Percentiles rank a stretch among this genome's conserved stretches.
These are phyloP conservation scores for Tephrocybe sp. DNA, from an alignment of 768 basidiomycete species.

Conservation along the genomic window DNA sequence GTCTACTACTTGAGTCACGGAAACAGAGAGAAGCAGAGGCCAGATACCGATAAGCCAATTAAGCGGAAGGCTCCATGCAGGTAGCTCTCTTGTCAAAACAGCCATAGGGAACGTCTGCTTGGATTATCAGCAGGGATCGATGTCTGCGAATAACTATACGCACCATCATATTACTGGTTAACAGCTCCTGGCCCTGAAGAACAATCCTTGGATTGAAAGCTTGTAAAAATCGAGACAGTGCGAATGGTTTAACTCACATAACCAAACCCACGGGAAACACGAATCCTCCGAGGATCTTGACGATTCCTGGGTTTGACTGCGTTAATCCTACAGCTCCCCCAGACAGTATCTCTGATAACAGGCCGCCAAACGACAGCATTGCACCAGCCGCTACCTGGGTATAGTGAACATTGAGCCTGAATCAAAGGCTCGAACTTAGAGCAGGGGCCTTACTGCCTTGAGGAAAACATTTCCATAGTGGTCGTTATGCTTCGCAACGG, in stretches of 20 bases:
- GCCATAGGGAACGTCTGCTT: constrained; percentile 69
- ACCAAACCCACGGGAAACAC: constrained; percentile 78
- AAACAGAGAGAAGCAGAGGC: neutral
- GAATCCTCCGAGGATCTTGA: constrained; percentile 62
- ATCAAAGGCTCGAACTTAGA: neutral
- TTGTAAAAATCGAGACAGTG: no score
- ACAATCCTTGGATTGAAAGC: constrained; percentile 52
- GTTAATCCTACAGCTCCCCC: constrained; percentile 56
- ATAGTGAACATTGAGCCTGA: no score
- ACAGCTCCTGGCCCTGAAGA: constrained; percentile 64
- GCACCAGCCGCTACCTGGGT: constrained; percentile 61
- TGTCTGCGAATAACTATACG: constrained; percentile 22
- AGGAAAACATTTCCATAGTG: constrained; percentile 59
- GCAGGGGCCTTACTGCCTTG: constrained; percentile 56
- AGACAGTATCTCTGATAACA: constrained; percentile 56
- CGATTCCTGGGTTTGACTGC: constrained; percentile 59
- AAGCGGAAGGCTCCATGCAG: constrained; percentile 65
- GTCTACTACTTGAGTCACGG: neutral
- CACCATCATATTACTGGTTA: constrained; percentile 77
- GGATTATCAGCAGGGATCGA: neutral
- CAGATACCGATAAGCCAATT: constrained; percentile 68
- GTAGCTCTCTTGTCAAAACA: constrained; percentile 53
- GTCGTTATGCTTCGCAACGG: constrained; percentile 61
- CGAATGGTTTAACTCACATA: constrained; percentile 54
- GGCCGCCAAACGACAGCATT: constrained; percentile 74